Percentiles rank a stretch among this genome's conserved stretches.
Conservation (phyloP, 345 rosid genomes). For the Arabis hirsuta region DNA sequence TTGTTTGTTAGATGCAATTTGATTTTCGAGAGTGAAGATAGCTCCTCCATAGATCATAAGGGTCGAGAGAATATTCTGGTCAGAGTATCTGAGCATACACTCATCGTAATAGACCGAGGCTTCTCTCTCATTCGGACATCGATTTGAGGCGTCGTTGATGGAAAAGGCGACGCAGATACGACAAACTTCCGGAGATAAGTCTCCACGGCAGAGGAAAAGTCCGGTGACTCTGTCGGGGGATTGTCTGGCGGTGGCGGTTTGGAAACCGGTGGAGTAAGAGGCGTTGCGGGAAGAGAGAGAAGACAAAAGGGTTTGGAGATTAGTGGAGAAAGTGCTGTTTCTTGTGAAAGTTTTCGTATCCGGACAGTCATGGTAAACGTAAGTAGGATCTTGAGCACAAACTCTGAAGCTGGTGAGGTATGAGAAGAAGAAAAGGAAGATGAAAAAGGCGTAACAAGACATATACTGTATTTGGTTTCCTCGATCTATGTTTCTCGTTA, state of each 20-base stretch:
- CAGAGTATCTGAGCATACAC: slow-evolving; percentile 30
- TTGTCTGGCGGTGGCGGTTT: background rate
- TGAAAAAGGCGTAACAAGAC: background rate
- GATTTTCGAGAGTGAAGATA: too few species aligned
- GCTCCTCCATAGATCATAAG: too few species aligned
- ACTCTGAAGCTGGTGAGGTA: slow-evolving; percentile 22
- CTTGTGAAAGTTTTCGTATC: slow-evolving; percentile 32
- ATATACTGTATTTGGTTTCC: background rate
- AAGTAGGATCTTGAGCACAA: slow-evolving; percentile 29
- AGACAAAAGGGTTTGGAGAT: slow-evolving; percentile 46
- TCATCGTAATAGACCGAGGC: slow-evolving; percentile 40
- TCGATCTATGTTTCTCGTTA: background rate
- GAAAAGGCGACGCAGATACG: slow-evolving; percentile 18
- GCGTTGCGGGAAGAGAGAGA: slow-evolving; percentile 39
- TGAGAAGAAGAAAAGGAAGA: background rate
- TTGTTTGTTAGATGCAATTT: background rate
- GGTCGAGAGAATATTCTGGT: slow-evolving; percentile 6
- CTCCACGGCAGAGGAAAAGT: slow-evolving; percentile 32
- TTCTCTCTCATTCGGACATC: slow-evolving; percentile 35
- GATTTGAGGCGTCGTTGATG: background rate
- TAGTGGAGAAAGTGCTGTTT: slow-evolving; percentile 46
- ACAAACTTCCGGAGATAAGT: slow-evolving; percentile 22
- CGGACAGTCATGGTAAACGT: background rate
- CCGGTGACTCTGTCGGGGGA: slow-evolving; percentile 20
- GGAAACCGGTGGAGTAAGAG: slow-evolving; percentile 33